phyloP scores from a whole-genome alignment of 495 filamentous ascomycete species.

The Xylaria cubensis region DNA sequence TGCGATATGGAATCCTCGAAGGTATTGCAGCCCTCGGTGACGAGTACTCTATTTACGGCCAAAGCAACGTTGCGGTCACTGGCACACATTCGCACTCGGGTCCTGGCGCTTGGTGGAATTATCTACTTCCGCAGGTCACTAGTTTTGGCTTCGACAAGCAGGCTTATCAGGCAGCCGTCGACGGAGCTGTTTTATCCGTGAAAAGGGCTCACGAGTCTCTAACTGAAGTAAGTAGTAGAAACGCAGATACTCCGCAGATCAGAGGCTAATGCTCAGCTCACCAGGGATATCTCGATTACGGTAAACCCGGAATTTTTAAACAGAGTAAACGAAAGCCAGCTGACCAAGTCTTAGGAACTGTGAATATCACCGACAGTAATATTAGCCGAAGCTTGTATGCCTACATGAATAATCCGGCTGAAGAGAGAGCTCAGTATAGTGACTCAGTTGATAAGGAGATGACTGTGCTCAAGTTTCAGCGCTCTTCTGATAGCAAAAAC shows the following conservation, averaged over 20 bases:
- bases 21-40: slow-evolving; percentile 66
- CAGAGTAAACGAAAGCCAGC: neutral
- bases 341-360: slow-evolving; percentile 31
- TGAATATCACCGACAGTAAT: slow-evolving; percentile 69
- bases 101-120: slow-evolving; percentile 95
- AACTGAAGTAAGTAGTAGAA: slow-evolving; percentile 59
- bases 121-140: slow-evolving; percentile 92
- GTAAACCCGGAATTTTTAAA: slow-evolving; percentile 29
- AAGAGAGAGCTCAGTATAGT: slow-evolving; percentile 75
- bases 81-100: slow-evolving; percentile 94
- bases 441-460: slow-evolving; percentile 79
- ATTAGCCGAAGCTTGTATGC: slow-evolving; percentile 86
- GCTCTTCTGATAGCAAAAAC: slow-evolving; percentile 65
- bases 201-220: slow-evolving; percentile 81
- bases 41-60: slow-evolving; percentile 66
- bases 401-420: slow-evolving; percentile 85
- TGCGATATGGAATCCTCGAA: slow-evolving; percentile 83
- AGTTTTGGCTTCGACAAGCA: slow-evolving; percentile 85
- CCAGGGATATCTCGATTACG: slow-evolving; percentile 55
- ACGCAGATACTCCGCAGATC: neutral
- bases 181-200: slow-evolving; percentile 84
- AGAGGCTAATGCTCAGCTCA: slow-evolving; percentile 21
- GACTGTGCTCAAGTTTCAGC: slow-evolving; percentile 81
- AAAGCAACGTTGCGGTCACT: slow-evolving; percentile 83
- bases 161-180: slow-evolving; percentile 88